Evolutionary conservation across 176 grass and related monocot genomes (phyloP).

Genomic region (Avena eriantha): DNA sequence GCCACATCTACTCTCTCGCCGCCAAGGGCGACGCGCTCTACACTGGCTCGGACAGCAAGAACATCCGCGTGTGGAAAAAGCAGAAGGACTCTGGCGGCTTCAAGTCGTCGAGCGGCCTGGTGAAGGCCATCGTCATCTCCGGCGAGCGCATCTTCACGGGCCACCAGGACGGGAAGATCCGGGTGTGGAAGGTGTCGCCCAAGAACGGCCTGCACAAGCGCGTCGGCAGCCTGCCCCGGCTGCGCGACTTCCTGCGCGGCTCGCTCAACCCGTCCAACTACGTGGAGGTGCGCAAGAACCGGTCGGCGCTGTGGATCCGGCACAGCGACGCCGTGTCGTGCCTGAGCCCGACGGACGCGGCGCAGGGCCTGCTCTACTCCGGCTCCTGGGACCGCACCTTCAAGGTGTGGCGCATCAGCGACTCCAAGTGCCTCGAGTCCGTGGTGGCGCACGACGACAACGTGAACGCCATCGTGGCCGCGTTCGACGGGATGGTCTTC

Average conservation of each 20-base stretch:
- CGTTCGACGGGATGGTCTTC: slow-evolving; percentile 81
- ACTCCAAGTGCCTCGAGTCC: slow-evolving; percentile 94
- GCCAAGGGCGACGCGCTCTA: slow-evolving; percentile 78
- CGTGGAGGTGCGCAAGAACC: slow-evolving; percentile 81
- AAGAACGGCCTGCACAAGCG: slow-evolving; percentile 90
- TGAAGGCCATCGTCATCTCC: slow-evolving; percentile 92
- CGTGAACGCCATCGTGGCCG: slow-evolving; percentile 82
- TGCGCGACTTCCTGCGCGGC: slow-evolving; percentile 82
- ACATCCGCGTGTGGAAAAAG: slow-evolving; percentile 95
- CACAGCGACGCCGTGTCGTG: slow-evolving; percentile 93
- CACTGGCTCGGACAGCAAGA: slow-evolving; percentile 98
- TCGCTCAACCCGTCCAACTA: slow-evolving; percentile 94
- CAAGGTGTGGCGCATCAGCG: slow-evolving; percentile 93
- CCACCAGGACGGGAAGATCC: slow-evolving; percentile 96
- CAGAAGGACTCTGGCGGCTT: slow-evolving; percentile 91
- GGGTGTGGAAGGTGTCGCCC: slow-evolving; percentile 84
- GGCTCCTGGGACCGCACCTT: slow-evolving; percentile 97
- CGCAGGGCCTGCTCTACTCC: slow-evolving; percentile 79
- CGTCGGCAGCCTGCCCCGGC: slow-evolving; percentile 81
- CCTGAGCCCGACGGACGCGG: slow-evolving; percentile 67
- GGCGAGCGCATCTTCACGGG: slow-evolving; percentile 93
- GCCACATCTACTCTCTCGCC: slow-evolving; percentile 91
- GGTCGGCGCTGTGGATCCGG: slow-evolving; percentile 83
- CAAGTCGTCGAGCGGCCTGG: slow-evolving; percentile 94
- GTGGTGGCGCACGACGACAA: slow-evolving; percentile 94